Conservation (phyloP, 31 red algal species). For the Odonthalia washingtoniensis region DNA sequence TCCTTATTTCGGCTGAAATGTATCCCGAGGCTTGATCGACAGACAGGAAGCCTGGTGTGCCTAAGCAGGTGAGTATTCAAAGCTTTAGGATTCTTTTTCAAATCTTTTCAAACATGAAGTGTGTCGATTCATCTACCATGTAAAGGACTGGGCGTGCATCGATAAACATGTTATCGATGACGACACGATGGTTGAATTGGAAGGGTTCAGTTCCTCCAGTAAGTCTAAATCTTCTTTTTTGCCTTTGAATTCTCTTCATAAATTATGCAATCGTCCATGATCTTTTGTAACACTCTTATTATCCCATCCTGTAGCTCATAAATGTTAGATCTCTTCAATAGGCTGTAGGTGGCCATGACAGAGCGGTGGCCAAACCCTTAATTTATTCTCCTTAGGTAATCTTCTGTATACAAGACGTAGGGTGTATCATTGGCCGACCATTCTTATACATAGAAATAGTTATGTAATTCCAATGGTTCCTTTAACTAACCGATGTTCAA, state of each 20-base stretch:
- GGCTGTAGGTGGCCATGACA: neutral
- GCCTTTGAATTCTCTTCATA: neutral
- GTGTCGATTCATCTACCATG: constrained; percentile 45
- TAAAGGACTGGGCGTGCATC: constrained; percentile 30
- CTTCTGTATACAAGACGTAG: neutral
- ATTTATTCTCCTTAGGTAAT: neutral
- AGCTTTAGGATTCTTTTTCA: constrained; percentile 21
- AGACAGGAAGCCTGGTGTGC: too few relatives aligned
- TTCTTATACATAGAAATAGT: neutral
- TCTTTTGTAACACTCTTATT: neutral
- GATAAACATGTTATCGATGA: too few relatives aligned
- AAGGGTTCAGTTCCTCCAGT: constrained; percentile 24
- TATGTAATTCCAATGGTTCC: neutral
- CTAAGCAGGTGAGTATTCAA: too few relatives aligned
- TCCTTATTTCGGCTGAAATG: too few relatives aligned
- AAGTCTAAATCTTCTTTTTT: neutral
- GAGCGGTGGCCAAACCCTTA: neutral
- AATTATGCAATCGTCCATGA: neutral
- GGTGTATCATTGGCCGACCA: neutral
- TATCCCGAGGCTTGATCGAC: too few relatives aligned
- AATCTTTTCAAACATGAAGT: constrained; percentile 18
- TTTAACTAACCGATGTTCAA: too few relatives aligned
- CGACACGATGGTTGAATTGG: constrained; percentile 29
- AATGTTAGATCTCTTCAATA: neutral
- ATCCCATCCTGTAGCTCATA: neutral